phyloP scores from a whole-genome alignment of 1,139 yeast genomes.

The Candida mesenterica region DNA sequence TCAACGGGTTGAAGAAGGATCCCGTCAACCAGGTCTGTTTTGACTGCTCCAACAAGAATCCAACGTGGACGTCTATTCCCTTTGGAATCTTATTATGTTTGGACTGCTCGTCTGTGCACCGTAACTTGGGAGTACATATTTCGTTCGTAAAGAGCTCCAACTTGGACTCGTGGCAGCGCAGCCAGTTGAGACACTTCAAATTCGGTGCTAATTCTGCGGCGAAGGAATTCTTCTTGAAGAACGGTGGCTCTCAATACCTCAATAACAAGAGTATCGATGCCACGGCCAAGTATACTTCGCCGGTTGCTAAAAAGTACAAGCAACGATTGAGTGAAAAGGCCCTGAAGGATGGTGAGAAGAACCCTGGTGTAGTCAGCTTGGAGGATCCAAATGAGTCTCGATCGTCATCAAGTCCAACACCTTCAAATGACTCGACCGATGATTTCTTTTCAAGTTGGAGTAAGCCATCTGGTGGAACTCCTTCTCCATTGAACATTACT shows the following conservation, averaged over 20 bases:
- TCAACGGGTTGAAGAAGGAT: constrained; percentile 56
- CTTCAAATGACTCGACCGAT: constrained; percentile 53
- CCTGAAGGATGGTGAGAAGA: constrained; percentile 60
- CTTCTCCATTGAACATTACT: constrained; percentile 53
- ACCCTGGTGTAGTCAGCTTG: constrained; percentile 65
- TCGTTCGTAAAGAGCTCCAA: constrained; percentile 81
- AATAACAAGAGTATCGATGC: constrained; percentile 53
- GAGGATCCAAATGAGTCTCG: constrained; percentile 50
- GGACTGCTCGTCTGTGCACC: constrained; percentile 50
- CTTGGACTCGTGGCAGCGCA: constrained; percentile 86
- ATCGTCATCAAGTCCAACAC: constrained; percentile 31
- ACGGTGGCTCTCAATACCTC: constrained; percentile 77
- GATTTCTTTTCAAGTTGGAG: constrained; percentile 94
- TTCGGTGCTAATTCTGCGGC: constrained; percentile 90
- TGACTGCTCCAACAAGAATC: constrained; percentile 51
- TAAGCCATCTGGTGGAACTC: constrained; percentile 58
- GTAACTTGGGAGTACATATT: constrained; percentile 51
- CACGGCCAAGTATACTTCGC: constrained; percentile 74
- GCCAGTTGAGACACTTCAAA: constrained; percentile 85
- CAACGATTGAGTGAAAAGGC: constrained; percentile 73
- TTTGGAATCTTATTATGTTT: constrained; percentile 48
- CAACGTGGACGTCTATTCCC: constrained; percentile 53
- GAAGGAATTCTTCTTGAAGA: constrained; percentile 74
- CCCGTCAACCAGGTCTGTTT: constrained; percentile 84
- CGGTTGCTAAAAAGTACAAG: constrained; percentile 75